phyloP scores from a whole-genome alignment of 768 basidiomycete genomes.

The Lactifluus echinatus region DNA sequence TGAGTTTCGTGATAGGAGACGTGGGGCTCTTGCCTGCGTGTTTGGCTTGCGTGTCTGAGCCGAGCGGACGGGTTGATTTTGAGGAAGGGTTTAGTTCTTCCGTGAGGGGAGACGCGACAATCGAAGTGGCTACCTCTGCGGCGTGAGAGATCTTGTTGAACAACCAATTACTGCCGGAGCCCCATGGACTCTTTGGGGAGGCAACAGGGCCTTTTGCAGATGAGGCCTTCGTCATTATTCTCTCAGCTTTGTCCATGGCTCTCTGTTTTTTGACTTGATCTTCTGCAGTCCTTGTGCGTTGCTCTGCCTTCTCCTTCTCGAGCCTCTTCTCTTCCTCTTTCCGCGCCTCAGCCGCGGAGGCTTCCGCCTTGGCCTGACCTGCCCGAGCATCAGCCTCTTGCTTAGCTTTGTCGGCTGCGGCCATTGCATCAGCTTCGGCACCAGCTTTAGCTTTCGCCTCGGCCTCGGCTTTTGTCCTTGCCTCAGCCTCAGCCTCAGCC shows the following conservation, averaged over 20 bases:
- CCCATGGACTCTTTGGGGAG: background rate
- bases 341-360: background rate
- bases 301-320: background rate
- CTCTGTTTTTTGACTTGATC: background rate
- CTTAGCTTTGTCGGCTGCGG: background rate
- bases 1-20: background rate
- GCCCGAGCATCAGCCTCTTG: background rate
- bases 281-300: background rate
- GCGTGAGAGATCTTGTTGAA: background rate
- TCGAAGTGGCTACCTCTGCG: background rate
- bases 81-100: background rate
- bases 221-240: background rate
- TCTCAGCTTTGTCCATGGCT: slow-evolving; percentile 1
- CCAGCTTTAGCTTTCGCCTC: background rate
- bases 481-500: background rate
- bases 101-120: background rate
- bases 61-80: background rate
- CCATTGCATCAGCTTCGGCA: background rate
- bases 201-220: background rate
- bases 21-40: background rate
- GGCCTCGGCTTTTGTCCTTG: background rate
- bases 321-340: background rate
- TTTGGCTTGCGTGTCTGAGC: background rate
- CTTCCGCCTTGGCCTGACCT: background rate
- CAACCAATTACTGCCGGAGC: background rate